Evolutionary conservation across 495 filamentous ascomycete genomes (phyloP).

Genomic region (Penicillium pulvis): DNA sequence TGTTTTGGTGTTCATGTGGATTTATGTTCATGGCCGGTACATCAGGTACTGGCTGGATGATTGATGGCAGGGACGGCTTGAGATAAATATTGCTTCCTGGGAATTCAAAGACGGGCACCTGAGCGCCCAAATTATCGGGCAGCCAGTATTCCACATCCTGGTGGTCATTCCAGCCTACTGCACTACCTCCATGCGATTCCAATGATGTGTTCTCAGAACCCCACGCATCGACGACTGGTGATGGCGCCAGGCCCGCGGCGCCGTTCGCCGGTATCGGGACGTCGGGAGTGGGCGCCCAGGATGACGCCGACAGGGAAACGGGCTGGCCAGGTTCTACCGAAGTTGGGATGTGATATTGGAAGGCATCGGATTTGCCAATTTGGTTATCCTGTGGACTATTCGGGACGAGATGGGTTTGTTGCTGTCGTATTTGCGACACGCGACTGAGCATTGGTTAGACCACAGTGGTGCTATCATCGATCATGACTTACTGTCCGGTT

Average conservation of each 20-base stretch:
- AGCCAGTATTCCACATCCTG: constrained; percentile 45
- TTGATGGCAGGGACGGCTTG: constrained; percentile 42
- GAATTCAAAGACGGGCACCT: constrained; percentile 42
- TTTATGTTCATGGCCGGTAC: constrained; percentile 25
- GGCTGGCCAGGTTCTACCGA: constrained; percentile 22
- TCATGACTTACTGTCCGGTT: constrained; percentile 41
- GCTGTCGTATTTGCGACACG: constrained; percentile 45
- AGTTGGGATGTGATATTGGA: constrained; percentile 26
- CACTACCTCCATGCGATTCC: constrained; percentile 26
- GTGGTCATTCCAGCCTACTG: constrained; percentile 35
- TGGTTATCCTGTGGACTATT: constrained; percentile 18
- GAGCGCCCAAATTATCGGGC: constrained; percentile 39
- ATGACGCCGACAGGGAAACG: constrained; percentile 23
- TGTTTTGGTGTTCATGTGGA: constrained; percentile 19
- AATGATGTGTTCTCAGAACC: constrained; percentile 25
- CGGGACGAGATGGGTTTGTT: constrained; percentile 32
- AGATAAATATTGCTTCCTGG: constrained; percentile 44
- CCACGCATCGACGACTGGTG: constrained; percentile 27
- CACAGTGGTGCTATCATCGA: constrained; percentile 8
- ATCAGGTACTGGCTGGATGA: constrained; percentile 35
- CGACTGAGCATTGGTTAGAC: constrained; percentile 29
- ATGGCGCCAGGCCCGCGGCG: constrained; percentile 14
- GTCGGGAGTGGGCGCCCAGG: constrained; percentile 25
- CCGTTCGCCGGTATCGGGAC: constrained; percentile 28
- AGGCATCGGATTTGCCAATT: constrained; percentile 20